Evolutionary conservation across 2,329 filamentous ascomycete species (phyloP).

Genomic region (Trichoderma oligosporum): DNA sequence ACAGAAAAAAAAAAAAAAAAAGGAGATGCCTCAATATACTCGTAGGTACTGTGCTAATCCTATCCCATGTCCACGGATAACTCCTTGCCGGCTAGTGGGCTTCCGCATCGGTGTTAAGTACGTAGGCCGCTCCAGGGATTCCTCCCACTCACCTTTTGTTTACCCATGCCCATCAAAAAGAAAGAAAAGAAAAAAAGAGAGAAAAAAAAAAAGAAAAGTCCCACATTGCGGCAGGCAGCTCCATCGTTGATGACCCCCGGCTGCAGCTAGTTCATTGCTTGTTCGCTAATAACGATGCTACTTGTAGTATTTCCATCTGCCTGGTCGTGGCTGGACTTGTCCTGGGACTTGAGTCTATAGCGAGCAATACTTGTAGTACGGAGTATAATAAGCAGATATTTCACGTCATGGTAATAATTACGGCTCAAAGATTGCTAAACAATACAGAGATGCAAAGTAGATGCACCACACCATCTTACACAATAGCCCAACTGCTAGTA

Average conservation of each 20-base stretch:
- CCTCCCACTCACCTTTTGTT: neutral
- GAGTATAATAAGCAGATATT: no score
- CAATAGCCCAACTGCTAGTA: no score
- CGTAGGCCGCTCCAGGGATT: conserved; percentile 14
- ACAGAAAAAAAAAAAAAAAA: no score
- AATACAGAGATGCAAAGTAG: no score
- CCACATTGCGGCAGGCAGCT: conserved; percentile 9
- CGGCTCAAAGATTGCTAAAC: no score
- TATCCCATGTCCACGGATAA: conserved; percentile 1
- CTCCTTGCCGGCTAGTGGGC: conserved; percentile 10
- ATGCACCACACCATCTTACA: no score
- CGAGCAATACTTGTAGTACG: no score
- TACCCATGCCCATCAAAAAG: neutral
- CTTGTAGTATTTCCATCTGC: neutral
- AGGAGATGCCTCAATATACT: no score
- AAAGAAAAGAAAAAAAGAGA: neutral
- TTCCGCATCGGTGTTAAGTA: conserved; percentile 15
- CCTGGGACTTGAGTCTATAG: neutral
- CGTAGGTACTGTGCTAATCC: conserved; percentile 11
- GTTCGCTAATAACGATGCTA: neutral
- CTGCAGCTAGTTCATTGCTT: conserved; percentile 15
- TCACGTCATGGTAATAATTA: no score
- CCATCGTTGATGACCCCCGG: conserved; percentile 12
- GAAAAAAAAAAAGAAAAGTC: neutral
- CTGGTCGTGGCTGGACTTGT: conserved; percentile 12